Evolutionary conservation across 495 filamentous ascomycete species (phyloP), one percentile per base, ranked within the genome.

Genomic region (Lasiosphaeriaceae sp.): DNA sequence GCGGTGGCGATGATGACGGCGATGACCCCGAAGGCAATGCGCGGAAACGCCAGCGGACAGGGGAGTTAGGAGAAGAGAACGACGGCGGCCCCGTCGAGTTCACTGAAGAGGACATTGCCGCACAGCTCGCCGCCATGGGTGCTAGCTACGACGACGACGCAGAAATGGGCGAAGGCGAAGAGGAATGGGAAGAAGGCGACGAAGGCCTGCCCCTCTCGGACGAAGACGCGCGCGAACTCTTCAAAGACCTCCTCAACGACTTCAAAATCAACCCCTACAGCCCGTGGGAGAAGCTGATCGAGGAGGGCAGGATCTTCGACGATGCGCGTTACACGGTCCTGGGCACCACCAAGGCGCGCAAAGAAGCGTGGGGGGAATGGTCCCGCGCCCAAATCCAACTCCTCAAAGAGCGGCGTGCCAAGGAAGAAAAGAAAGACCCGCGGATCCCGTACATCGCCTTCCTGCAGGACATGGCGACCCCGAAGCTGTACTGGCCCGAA

Each of bases 401-500:
- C 8, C 74, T 94, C 4, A 87, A 84, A 61, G 86, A 87, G 52
- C 82, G 81, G 63, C 87, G 89, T 44, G 85, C 84, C 54, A 87
- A 85, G 47, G 82, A 90, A 59, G 88, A 89, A 66, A 93, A 91
- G 74, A 82, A 84, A 52, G 91, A 98, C 61, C 95, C 94, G 8
- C 78, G 82, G 21, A 90, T 96, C 56, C 83, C 88, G 23, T 98
- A 92, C 68, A 72, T 97, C 57, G 83, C 81, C 0, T 91, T 98
- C 60, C 75, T 98, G 20, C 83, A 92, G 55, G 83, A 87, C 57
- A 77, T 87, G 54, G 91, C 90, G 1, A 93, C 86, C 0, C 86
- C 89, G 1, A 97, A 96, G 72, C 75, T 97, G 11, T 98, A 95
- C 71, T 98, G 94, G 94, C 85, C 89, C 0, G 94, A 98, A 66